Base-by-base conservation (phyloP, 345 rosid species). In the Eucalyptus brandiana region DNA sequence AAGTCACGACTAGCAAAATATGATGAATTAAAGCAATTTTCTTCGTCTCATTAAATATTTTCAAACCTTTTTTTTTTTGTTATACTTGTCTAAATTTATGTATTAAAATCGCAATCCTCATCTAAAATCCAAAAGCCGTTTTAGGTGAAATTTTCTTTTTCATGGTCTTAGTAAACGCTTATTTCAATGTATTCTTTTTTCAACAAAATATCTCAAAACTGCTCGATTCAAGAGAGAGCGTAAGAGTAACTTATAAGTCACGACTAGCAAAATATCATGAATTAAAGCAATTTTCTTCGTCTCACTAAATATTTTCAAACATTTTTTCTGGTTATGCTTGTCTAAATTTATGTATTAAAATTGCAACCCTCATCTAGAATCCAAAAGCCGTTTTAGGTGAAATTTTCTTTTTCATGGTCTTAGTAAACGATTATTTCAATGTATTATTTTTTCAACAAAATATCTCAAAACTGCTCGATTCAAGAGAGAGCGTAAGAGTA, bases 401-500 rank as follows among this genome's bases (percentile, higher is more conserved):
- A 30, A 30, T 12, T 62, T 62, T 62, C 32, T 30, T 30, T n/a
- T 12, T 62, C 8, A 16, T n/a, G 69, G 34, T 60, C 69, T 28
- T 28, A 6, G 42, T 42, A 67, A 67, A 40, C 6, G 42, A 6
- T 40, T 4, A 40, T 40, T 40, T 40, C 40, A 40, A 44, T 44
- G 47, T 44, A 48, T 48, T 44, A 2, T 44, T 44, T 42, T 44
- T 44, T 48, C 50, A 12, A 12, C 1, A 48, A 12, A 48, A 48
- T 12, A 2, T 48, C 0, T 48, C 15, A 48, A 48, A 48, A 48
- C 50, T 4, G 16, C 50, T 48, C 16, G 0, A 48, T 2, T 13
- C 6, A 48, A 48, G 16, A 48, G 50, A 48, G 50, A 48, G 15
- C 15, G 6, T 48, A 48, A 48, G 16, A 48, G 50, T 48, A 48